Percentiles rank a stretch among this genome's conserved stretches.
These are phyloP conservation scores for Lipomyces chichibuensis DNA, from an alignment of 805 yeast genomes.

Conservation along the genomic window DNA sequence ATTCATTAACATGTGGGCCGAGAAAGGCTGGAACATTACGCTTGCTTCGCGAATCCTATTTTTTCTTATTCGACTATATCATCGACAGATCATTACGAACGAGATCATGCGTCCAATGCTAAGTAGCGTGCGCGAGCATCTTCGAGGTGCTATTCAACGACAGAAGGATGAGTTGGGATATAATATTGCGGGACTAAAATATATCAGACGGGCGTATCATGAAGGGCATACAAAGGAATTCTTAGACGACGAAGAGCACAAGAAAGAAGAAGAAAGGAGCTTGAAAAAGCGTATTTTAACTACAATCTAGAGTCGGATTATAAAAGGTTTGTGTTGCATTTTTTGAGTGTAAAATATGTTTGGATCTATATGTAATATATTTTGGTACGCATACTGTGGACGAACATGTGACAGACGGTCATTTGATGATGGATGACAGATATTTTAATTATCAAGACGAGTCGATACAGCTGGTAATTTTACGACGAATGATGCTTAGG, in stretches of 20 bases:
- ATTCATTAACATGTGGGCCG: slow-evolving; percentile 77
- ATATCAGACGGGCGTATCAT: slow-evolving; percentile 76
- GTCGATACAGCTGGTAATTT: too few relatives aligned
- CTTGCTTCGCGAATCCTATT: slow-evolving; percentile 74
- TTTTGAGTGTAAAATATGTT: not conserved
- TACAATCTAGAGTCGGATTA: slow-evolving; percentile 43
- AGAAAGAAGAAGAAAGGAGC: slow-evolving; percentile 55
- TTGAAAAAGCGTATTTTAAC: slow-evolving; percentile 76
- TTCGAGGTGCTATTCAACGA: slow-evolving; percentile 58
- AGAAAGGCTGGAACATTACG: slow-evolving; percentile 54
- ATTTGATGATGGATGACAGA: too few relatives aligned
- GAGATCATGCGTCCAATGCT: slow-evolving; percentile 61
- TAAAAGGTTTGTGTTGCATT: not conserved
- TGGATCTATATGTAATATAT: not conserved
- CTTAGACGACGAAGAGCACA: slow-evolving; percentile 66
- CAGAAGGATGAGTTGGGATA: slow-evolving; percentile 70
- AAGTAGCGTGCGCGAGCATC: slow-evolving; percentile 60
- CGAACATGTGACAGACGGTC: too few relatives aligned
- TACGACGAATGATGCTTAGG: too few relatives aligned
- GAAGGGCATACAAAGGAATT: slow-evolving; percentile 72
- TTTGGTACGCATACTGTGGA: not conserved
- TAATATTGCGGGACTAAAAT: slow-evolving; percentile 81
- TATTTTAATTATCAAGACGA: too few relatives aligned
- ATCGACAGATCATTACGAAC: slow-evolving; percentile 69
- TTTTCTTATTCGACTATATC: slow-evolving; percentile 71